Evolutionary conservation across 2,329 filamentous ascomycete genomes (phyloP), one percentile per base, ranked within the genome.

Genomic region (Teratosphaeria epicoccoides): DNA sequence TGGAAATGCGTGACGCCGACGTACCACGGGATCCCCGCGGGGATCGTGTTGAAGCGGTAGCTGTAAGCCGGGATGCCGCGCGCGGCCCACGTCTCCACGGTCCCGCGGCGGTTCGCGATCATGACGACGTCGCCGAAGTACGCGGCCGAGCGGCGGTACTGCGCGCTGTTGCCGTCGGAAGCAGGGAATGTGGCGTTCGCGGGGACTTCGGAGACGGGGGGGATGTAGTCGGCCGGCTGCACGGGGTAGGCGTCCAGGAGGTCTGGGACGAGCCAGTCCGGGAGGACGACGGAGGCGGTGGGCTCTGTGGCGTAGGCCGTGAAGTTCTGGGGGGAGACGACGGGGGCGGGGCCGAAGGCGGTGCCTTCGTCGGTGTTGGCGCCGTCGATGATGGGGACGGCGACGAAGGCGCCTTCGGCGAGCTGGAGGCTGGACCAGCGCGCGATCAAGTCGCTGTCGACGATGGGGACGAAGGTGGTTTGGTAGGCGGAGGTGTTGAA

Each of bases 31-130:
- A 73, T 57, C 9, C 77, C 75, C 3, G 72, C 70, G 0, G 74
- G 66, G 14, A 75, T 66, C 7, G 78, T 78, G 60, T 84, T 80
- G 71, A 84, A 84, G 46, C 78, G 75, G 67, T 82, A 84, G 59
- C 75, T 78, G 69, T 81, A 84, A 9, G 77, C 77, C 6, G 75
- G 69, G 2, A 78, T 59, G 12, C 69, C 67, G 25, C 70, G 65
- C 9, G 67, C 67, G 11, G 77, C 69, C 74, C 77, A 81, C 1
- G 70, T 68, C 57, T 78, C 68, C 55, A 74, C 76, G 4, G 76
- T 74, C 22, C 73, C 68, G 24, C 81, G 73, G 1, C 80, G 74
- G 26, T 75, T 73, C 4, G 76, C 80, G 53, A 80, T 77, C 66
- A 83, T 77, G 47, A 68, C 20, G 2, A 51, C 43, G 28, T 51